Base-by-base conservation (phyloP, 2,329 filamentous ascomycete genomes). In the Atkinsonella texensis region DNA sequence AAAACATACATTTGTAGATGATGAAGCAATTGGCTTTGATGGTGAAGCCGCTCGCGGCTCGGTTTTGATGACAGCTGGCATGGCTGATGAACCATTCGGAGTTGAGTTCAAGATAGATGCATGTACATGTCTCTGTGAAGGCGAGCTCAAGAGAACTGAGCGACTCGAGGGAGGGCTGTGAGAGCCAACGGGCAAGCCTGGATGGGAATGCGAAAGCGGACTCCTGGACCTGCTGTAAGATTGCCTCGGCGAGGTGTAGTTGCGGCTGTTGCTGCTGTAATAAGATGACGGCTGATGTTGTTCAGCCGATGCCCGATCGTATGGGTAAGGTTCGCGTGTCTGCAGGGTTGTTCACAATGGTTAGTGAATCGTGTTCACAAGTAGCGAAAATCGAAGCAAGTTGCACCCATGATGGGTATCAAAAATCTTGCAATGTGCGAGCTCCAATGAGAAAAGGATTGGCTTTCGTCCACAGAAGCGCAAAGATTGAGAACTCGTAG, bases 241-340 rank as follows among this genome's bases (percentile, higher is more conserved):
- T 23, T 70, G 61, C 40, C 71, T 66, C 38, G 77, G 74, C 46
- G 77, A 78, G 49, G 70, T 70, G 62, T 76, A 75, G 58, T 63
- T 63, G 54, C 69, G 67, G 69, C 63, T 64, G 54, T 68, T 67
- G 68, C 73, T 75, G 63, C 74, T 74, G 57, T 77, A 79, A 46
- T 73, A 61, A 33, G 64, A 53, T 49, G 65, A 62, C 50, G 62
- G 67, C 46, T 72, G 66, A 52, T 63, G 68, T 43, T 73, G 66
- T 53, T 77, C 74, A 55, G 64, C 61, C 42, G 71, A 54, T 56
- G 40, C 47, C 46, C 67, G 65, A 46, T 71, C 62, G 63, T 77
- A 76, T 52, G 62, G 65, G 66, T 78, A 79, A 33, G 71, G 63
- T 57, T 80, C 77, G 62, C 71, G 75, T 61, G 67, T 64, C 75